phyloP scores from a whole-genome alignment of 176 grass and related monocot species.

The Rhynchospora breviuscula region DNA sequence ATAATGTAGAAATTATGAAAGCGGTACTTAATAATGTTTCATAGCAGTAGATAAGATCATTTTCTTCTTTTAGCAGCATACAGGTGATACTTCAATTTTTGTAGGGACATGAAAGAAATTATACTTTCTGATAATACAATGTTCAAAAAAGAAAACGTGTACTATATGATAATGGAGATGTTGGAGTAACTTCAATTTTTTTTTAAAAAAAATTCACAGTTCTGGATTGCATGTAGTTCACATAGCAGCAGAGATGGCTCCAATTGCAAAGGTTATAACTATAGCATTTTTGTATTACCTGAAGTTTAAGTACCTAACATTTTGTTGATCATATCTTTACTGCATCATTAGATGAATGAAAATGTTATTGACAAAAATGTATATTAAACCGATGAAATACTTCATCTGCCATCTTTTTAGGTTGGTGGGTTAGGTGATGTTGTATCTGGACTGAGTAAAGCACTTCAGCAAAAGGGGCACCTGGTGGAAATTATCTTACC shows the following conservation, averaged over 20 bases:
- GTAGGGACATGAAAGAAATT: slow-evolving; percentile 2
- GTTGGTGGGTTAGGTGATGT: slow-evolving; percentile 98
- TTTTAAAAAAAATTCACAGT: slow-evolving; percentile 38
- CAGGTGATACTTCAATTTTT: background rate
- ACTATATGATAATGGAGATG: background rate
- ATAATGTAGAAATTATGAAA: background rate
- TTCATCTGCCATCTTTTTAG: slow-evolving; percentile 34
- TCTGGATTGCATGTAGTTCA: slow-evolving; percentile 77
- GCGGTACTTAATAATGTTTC: background rate
- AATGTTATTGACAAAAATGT: background rate
- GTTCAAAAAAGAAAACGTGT: background rate
- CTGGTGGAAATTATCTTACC: slow-evolving; percentile 89
- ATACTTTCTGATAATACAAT: background rate
- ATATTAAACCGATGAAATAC: background rate
- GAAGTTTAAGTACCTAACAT: background rate
- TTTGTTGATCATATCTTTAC: background rate
- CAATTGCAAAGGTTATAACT: slow-evolving; percentile 74
- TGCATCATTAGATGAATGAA: background rate
- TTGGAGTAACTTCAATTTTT: slow-evolving; percentile 22
- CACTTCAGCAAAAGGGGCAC: slow-evolving; percentile 75
- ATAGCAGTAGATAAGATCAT: background rate
- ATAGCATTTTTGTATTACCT: background rate
- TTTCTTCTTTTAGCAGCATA: slow-evolving; percentile 4
- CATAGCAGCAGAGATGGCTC: slow-evolving; percentile 99
- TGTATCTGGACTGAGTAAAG: slow-evolving; percentile 82